phyloP scores from a whole-genome alignment of 2,329 filamentous ascomycete species.

The Cytospora paraplurivora region DNA sequence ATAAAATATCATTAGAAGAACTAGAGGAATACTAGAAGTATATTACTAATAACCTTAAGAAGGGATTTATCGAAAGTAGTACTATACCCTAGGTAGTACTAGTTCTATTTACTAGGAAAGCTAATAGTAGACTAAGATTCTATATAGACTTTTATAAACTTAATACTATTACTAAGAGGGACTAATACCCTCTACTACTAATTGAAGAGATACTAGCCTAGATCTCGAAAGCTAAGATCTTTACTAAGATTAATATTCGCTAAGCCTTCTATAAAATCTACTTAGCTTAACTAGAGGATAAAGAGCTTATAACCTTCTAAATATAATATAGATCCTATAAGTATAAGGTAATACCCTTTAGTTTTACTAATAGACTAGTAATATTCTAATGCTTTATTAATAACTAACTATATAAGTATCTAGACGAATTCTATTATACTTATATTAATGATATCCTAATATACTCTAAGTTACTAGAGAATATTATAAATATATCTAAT shows the following conservation, averaged over 20 bases:
- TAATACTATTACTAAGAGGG: too few species aligned
- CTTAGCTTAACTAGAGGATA: not conserved
- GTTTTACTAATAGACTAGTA: too few species aligned
- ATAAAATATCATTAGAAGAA: not conserved
- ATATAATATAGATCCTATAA: not conserved
- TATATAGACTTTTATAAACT: not conserved
- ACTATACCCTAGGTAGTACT: not conserved
- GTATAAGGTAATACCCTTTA: too few species aligned
- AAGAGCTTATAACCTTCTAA: not conserved
- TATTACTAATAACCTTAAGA: not conserved
- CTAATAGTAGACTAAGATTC: not conserved
- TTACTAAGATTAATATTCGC: not conserved
- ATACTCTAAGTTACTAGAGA: too few species aligned
- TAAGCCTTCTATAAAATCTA: not conserved
- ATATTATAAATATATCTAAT: too few species aligned
- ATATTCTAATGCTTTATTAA: too few species aligned
- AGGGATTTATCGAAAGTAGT: not conserved
- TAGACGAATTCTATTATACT: too few species aligned
- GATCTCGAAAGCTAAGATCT: not conserved
- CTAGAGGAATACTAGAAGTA: not conserved
- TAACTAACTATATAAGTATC: too few species aligned
- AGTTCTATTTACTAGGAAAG: not conserved
- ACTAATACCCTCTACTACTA: too few species aligned
- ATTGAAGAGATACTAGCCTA: not conserved
- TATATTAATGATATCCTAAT: too few species aligned